These are phyloP conservation scores for Aspergillus diversus DNA, from an alignment of 495 filamentous ascomycete species.

Conservation along the genomic window DNA sequence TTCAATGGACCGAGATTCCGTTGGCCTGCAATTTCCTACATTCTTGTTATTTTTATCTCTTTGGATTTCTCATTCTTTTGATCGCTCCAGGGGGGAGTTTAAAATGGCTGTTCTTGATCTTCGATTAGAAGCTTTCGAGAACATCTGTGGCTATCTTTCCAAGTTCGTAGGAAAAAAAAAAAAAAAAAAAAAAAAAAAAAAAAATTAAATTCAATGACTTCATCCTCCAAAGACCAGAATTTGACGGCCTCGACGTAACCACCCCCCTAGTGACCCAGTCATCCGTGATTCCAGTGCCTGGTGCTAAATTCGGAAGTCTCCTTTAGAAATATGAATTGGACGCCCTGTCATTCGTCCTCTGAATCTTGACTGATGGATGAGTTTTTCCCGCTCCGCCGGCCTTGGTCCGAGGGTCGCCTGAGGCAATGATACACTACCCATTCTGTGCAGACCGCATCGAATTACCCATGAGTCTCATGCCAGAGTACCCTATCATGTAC, in stretches of 20 bases:
- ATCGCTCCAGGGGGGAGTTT: too few species aligned
- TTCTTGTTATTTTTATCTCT: too few species aligned
- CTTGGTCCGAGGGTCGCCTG: conserved; percentile 11
- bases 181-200: too few species aligned
- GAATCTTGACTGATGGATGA: conserved; percentile 7
- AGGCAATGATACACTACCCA: too few species aligned
- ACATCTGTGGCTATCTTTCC: background rate
- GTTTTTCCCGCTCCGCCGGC: conserved; percentile 21
- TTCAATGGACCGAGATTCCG: background rate
- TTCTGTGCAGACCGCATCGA: too few species aligned
- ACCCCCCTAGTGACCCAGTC: too few species aligned
- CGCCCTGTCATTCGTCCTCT: conserved; percentile 21
- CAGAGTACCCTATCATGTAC: background rate
- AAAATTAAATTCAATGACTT: background rate
- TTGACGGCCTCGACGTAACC: too few species aligned
- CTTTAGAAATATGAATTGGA: conserved; percentile 20
- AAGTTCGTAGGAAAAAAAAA: too few species aligned
- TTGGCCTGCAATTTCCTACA: too few species aligned
- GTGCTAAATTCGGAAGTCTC: background rate
- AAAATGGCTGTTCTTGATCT: background rate
- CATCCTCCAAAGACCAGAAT: background rate
- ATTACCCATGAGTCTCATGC: too few species aligned
- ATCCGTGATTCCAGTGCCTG: too few species aligned
- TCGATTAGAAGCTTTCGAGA: background rate
- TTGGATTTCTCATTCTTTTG: too few species aligned